Evolutionary conservation across 805 yeast genomes (phyloP).

Genomic region (Saturnispora serradocipensis): DNA sequence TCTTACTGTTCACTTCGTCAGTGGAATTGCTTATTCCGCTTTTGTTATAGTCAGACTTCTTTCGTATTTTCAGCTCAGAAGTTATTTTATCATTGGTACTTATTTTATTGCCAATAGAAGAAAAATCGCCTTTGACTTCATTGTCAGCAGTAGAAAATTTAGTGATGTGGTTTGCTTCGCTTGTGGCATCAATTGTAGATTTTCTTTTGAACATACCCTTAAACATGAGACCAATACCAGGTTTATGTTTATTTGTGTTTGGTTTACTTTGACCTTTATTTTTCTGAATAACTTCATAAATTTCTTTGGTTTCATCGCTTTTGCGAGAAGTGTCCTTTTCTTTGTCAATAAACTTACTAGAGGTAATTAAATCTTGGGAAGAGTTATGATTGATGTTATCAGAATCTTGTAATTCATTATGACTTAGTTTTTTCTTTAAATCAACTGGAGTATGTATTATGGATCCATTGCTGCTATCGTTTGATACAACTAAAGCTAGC

Average conservation of each 20-base stretch:
- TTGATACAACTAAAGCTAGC: background rate
- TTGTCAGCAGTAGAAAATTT: background rate
- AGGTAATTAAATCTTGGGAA: background rate
- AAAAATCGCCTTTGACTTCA: background rate
- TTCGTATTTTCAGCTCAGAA: background rate
- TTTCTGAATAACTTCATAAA: background rate
- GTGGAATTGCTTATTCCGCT: background rate
- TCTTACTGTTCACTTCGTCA: background rate
- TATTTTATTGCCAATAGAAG: background rate
- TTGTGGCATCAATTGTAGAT: background rate
- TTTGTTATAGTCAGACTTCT: background rate
- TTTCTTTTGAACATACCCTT: conserved; percentile 7
- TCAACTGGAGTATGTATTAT: conserved; percentile 3
- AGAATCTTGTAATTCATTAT: background rate
- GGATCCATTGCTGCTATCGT: background rate
- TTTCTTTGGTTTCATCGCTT: background rate
- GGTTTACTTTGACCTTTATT: background rate
- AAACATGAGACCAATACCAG: conserved; percentile 5
- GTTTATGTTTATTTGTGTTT: background rate
- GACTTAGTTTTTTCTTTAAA: background rate
- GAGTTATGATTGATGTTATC: background rate
- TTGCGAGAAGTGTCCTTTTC: background rate
- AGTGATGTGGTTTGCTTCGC: background rate
- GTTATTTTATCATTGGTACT: background rate
- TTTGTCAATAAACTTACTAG: background rate